Conservation (phyloP, 2,329 filamentous ascomycete genomes). For the Coleophoma crateriformis region DNA sequence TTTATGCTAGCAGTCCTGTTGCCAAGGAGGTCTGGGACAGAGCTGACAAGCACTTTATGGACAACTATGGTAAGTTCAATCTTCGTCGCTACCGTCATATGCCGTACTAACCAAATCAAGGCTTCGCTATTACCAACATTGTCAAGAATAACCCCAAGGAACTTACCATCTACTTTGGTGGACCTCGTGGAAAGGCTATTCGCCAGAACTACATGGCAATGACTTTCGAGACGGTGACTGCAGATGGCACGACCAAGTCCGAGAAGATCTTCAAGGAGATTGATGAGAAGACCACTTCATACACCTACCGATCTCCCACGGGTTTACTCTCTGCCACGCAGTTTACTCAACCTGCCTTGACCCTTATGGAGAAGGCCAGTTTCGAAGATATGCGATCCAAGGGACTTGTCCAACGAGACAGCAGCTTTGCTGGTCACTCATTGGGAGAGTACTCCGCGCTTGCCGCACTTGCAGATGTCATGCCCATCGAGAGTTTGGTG, state of each 20-base stretch:
- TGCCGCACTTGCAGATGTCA: conserved; percentile 92
- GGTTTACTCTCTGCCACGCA: conserved; percentile 95
- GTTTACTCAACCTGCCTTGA: conserved; percentile 95
- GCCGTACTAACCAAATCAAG: conserved; percentile 34
- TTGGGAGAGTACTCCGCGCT: conserved; percentile 97
- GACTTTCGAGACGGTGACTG: conserved; percentile 96
- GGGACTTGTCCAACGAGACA: conserved; percentile 91
- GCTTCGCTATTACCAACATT: conserved; percentile 96
- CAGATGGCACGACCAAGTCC: conserved; percentile 90
- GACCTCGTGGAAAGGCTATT: conserved; percentile 92
- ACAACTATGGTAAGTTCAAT: conserved; percentile 78
- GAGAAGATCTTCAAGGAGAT: conserved; percentile 99
- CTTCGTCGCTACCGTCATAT: not conserved
- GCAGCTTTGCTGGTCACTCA: conserved; percentile 96
- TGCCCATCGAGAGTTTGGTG: conserved; percentile 98
- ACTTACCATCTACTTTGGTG: conserved; percentile 96
- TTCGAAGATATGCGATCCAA: conserved; percentile 99
- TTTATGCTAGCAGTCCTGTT: conserved; percentile 88
- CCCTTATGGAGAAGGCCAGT: conserved; percentile 98
- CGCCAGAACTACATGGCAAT: conserved; percentile 99
- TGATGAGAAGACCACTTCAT: conserved; percentile 84
- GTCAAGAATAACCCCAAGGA: conserved; percentile 99
- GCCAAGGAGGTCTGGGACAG: conserved; percentile 98
- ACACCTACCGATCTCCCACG: conserved; percentile 94
- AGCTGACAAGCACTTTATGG: conserved; percentile 95